These are phyloP conservation scores for Candida taoyuanica DNA, from an alignment of 805 yeast species.

Conservation along the genomic window DNA sequence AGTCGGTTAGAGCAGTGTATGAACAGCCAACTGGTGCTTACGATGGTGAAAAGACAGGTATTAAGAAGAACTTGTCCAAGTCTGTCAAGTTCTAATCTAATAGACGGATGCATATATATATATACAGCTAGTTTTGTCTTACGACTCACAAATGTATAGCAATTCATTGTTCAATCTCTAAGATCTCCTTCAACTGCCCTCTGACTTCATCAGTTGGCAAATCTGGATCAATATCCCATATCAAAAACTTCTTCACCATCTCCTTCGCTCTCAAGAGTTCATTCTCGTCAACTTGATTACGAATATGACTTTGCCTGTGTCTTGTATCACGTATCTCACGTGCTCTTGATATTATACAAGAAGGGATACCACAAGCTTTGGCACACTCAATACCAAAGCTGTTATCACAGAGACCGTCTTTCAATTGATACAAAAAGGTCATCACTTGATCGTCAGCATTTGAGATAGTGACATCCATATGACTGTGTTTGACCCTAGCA, in stretches of 20 bases:
- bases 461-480: conserved; percentile 31
- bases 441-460: conserved; percentile 7
- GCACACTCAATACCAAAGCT: conserved; percentile 42
- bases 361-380: conserved; percentile 32
- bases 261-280: conserved; percentile 10
- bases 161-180: too few species aligned
- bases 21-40: conserved; percentile 71
- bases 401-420: conserved; percentile 29
- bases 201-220: background rate
- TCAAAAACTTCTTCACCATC: conserved; percentile 16
- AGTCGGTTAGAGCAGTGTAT: conserved; percentile 87
- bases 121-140: background rate
- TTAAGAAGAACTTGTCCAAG: conserved; percentile 87
- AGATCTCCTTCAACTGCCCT: conserved; percentile 2
- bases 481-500: conserved; percentile 29
- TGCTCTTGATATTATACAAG: conserved; percentile 29
- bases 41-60: conserved; percentile 95
- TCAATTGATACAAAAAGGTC: conserved; percentile 32
- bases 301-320: conserved; percentile 8
- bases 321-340: conserved; percentile 19
- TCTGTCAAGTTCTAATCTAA: conserved; percentile 58
- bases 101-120: too few species aligned
- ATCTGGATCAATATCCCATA: conserved; percentile 20
- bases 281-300: conserved; percentile 7
- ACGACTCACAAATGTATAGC: too few species aligned